Percentiles rank a stretch among this genome's conserved stretches.
phyloP scores from a whole-genome alignment of 139 green algal species.

The Chlamydomonas eustigma region DNA sequence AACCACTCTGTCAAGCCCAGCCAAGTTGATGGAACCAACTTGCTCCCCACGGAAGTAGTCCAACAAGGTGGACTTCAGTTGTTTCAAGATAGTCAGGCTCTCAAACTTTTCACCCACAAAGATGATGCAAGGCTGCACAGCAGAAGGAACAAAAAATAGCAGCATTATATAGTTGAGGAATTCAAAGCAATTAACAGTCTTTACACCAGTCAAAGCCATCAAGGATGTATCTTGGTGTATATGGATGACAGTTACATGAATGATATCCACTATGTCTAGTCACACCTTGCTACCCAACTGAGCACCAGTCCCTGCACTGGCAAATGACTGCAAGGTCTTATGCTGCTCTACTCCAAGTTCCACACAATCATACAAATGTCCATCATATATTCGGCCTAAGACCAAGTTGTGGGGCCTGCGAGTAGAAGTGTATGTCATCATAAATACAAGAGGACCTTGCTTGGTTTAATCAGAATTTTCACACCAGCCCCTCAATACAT shows the following conservation, averaged over 20 bases:
- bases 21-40: constrained; percentile 72
- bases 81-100: constrained; percentile 50
- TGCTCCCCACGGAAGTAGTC: constrained; percentile 82
- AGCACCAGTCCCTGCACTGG: constrained; percentile 1
- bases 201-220: no score
- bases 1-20: constrained; percentile 74
- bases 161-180: no score
- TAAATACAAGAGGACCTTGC: no score
- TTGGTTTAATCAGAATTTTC: no score
- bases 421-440: no score
- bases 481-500: no score
- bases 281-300: constrained; percentile 18
- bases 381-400: constrained; percentile 88
- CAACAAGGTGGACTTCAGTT: constrained; percentile 74
- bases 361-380: constrained; percentile 80
- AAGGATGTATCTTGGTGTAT: no score
- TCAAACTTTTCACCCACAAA: constrained; percentile 88
- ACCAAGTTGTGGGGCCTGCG: constrained; percentile 86
- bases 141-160: background rate
- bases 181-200: no score
- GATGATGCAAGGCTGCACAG: constrained; percentile 69
- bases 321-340: constrained; percentile 43
- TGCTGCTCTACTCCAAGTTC: constrained; percentile 70
- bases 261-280: background rate
- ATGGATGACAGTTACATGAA: background rate